A percentile compares a stretch with the other conserved stretches of the same genome.
Evolutionary conservation across 2,329 filamentous ascomycete species (phyloP).

Genomic region (Zelopaecilomyces penicillatus): DNA sequence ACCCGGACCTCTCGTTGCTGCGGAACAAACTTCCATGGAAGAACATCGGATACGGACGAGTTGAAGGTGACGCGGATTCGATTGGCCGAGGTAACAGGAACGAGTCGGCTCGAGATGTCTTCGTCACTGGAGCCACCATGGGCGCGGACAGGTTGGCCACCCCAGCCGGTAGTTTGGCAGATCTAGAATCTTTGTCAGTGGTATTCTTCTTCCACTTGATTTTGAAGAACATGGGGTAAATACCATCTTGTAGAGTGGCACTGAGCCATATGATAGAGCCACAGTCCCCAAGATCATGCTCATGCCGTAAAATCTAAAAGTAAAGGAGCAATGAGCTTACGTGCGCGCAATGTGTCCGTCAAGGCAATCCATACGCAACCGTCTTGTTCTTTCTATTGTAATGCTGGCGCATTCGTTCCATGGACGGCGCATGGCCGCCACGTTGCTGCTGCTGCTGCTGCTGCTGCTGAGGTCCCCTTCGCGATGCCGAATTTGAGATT

Average conservation of each 20-base stretch:
- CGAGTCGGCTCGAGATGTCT: slow-evolving; percentile 68
- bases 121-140: slow-evolving; percentile 45
- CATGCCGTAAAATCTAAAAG: slow-evolving; percentile 59
- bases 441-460: slow-evolving; percentile 20
- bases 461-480: slow-evolving; percentile 12
- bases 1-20: slow-evolving; percentile 96
- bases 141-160: slow-evolving; percentile 82
- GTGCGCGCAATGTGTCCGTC: slow-evolving; percentile 3
- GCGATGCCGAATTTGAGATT: slow-evolving; percentile 21
- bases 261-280: slow-evolving; percentile 72
- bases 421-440: slow-evolving; percentile 27
- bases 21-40: slow-evolving; percentile 95
- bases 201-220: slow-evolving; percentile 1
- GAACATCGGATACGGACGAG: slow-evolving; percentile 84
- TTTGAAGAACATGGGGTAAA: slow-evolving; percentile 7
- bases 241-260: slow-evolving; percentile 84
- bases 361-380: slow-evolving; percentile 28
- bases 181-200: slow-evolving; percentile 38
- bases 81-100: slow-evolving; percentile 70
- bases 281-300: slow-evolving; percentile 73
- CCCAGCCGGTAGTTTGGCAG: slow-evolving; percentile 82
- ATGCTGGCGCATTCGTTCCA: slow-evolving; percentile 56
- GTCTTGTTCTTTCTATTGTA: slow-evolving; percentile 62
- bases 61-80: slow-evolving; percentile 95
- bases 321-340: slow-evolving; percentile 23